Percentiles rank a stretch among this genome's conserved stretches.
Evolutionary conservation across 2,329 filamentous ascomycete genomes (phyloP).

Genomic region (Cladophialophora exuberans): DNA sequence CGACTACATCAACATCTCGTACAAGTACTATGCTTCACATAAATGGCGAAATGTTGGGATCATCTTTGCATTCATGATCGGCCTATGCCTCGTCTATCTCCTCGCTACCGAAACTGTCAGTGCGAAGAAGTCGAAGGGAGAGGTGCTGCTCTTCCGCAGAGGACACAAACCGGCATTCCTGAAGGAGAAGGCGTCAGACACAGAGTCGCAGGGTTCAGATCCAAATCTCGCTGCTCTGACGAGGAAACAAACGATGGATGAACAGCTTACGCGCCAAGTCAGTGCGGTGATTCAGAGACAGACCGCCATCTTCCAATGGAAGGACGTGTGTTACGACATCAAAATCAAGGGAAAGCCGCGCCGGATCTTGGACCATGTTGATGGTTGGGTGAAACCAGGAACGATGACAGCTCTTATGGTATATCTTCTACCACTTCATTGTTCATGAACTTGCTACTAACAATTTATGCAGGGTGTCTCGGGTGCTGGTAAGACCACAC

Average conservation of each 20-base stretch:
- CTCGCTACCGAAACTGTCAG: conserved; percentile 63
- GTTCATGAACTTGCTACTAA: neutral
- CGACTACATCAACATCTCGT: conserved; percentile 60
- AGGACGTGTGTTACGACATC: conserved; percentile 79
- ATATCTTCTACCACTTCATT: neutral
- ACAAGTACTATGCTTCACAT: conserved; percentile 60
- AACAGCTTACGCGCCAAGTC: conserved; percentile 20
- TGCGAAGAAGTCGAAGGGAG: conserved; percentile 76
- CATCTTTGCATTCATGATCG: conserved; percentile 65
- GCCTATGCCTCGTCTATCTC: conserved; percentile 66
- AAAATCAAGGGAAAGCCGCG: conserved; percentile 76
- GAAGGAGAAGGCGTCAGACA: conserved; percentile 12
- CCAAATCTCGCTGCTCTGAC: conserved; percentile 17
- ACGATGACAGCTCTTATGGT: conserved; percentile 87
- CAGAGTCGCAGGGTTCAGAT: conserved; percentile 13
- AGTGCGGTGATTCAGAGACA: conserved; percentile 51
- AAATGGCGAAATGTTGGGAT: conserved; percentile 74
- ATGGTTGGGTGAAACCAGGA: conserved; percentile 92
- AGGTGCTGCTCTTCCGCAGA: conserved; percentile 74
- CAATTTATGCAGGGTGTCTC: conserved; percentile 61
- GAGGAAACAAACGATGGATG: conserved; percentile 15
- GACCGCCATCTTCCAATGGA: conserved; percentile 83
- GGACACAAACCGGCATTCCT: conserved; percentile 60
- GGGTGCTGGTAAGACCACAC: conserved; percentile 88
- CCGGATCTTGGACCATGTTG: conserved; percentile 79